Base-by-base conservation (phyloP, 768 basidiomycete species). In the Suillus hirtellus region DNA sequence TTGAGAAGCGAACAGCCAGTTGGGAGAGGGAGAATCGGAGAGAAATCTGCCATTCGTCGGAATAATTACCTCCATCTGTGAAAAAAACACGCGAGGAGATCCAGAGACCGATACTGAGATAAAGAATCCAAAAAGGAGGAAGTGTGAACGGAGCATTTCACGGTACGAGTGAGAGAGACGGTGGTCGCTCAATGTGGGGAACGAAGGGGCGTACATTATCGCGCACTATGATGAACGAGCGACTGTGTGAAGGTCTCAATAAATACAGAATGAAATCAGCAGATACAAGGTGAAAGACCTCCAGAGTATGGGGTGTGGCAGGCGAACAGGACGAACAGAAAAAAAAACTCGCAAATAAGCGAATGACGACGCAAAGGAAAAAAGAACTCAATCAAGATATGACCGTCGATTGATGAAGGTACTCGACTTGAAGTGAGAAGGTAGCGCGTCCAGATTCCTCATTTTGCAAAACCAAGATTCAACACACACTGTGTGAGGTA, bases 21-120 rank as follows among this genome's bases (percentile, higher is more conserved):
- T 31, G 31, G 53, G 65, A 11, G 37, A 52, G 46, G 11, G 11
- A 19, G 21, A 17, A 42, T 42, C 17, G 19, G 43, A 44, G 47
- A 53, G 56, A 54, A 9, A 37, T 21, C 9, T 37, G 35, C 42
- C 17, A 42, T 46, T 50, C 46, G 47, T 61, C 60, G 35, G 9
- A 19, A 73, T 60, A 44, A 62, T 63, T 42, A 21, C 60, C 59
- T 24, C 40, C 50, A 61, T 60, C 37, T 3, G 14, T 4, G 7
- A 43, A 52, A 49, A 61, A 12, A 31, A 31, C 11, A 15, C 17
- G 59, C 58, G 7, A 19, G 49, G 1, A 44, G 55, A 6, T 11
- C 52, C 27, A 43, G 40, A 44, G 43, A 42, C 17, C 37, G 21
- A 44, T 42, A 63, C 17, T 2, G 21, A 37, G 46, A 59, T 42